These are phyloP conservation scores for Malassezia caprae DNA, from an alignment of 1,284 basidiomycete species.

Conservation along the genomic window DNA sequence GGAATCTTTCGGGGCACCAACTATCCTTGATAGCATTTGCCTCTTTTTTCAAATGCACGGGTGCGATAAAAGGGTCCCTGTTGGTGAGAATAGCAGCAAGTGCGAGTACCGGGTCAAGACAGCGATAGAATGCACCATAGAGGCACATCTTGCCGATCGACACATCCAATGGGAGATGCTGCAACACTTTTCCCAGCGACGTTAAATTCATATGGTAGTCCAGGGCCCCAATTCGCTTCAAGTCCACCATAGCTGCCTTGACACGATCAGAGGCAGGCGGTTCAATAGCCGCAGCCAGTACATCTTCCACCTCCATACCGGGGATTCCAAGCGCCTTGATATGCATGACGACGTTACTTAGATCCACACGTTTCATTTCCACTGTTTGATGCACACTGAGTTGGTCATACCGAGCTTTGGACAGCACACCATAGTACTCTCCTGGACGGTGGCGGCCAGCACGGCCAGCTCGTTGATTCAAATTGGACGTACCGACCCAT, in stretches of 20 bases:
- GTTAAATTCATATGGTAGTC: conserved; percentile 70
- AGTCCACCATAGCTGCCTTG: conserved; percentile 65
- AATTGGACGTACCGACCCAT: conserved; percentile 84
- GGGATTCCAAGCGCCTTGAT: conserved; percentile 92
- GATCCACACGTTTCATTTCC: conserved; percentile 71
- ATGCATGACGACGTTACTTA: conserved; percentile 57
- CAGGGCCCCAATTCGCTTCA: conserved; percentile 79
- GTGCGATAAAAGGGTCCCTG: conserved; percentile 80
- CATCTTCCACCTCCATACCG: conserved; percentile 74
- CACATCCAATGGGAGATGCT: conserved; percentile 80
- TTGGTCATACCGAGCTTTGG: conserved; percentile 57
- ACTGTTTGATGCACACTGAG: conserved; percentile 78
- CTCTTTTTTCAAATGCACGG: conserved; percentile 52
- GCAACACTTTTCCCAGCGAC: conserved; percentile 72
- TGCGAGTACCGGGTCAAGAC: conserved; percentile 76
- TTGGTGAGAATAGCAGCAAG: conserved; percentile 81
- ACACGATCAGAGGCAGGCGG: conserved; percentile 74
- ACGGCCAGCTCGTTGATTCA: conserved; percentile 85
- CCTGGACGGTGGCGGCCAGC: conserved; percentile 84
- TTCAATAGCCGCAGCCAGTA: conserved; percentile 75
- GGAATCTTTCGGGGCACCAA: conserved; percentile 69
- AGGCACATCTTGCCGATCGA: conserved; percentile 81
- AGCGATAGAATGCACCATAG: conserved; percentile 85
- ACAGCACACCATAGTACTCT: conserved; percentile 79
- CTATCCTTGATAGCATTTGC: conserved; percentile 63